Percentiles rank a stretch among this genome's conserved stretches.
Conservation (phyloP, 352 stramenopile genomes). For the Phytophthora sp. region DNA sequence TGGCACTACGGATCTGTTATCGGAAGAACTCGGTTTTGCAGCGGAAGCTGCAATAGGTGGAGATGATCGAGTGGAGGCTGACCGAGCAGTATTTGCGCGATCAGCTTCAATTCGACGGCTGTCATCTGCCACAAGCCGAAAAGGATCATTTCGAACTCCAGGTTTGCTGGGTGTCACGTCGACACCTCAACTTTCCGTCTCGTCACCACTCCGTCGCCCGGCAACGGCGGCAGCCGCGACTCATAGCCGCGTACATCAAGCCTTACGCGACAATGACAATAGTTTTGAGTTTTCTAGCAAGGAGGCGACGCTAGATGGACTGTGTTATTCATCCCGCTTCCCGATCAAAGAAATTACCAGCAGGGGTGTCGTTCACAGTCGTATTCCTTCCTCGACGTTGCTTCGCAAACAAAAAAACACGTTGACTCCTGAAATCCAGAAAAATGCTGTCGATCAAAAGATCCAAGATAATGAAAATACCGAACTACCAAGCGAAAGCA, state of each 20-base stretch:
- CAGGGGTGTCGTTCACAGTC: conserved; percentile 7
- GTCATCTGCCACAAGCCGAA: conserved; percentile 21
- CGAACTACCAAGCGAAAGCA: not conserved
- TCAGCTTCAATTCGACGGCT: conserved; percentile 43
- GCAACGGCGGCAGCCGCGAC: conserved; percentile 49
- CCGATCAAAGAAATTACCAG: conserved; percentile 38
- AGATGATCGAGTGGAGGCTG: conserved; percentile 33
- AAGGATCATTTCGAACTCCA: conserved; percentile 17
- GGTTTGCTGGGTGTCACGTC: conserved; percentile 7
- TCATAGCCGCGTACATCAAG: conserved; percentile 68
- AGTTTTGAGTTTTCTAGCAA: conserved; percentile 68
- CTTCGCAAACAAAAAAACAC: conserved; percentile 10
- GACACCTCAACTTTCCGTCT: conserved; percentile 6
- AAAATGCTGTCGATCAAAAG: conserved; percentile 2
- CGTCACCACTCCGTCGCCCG: conserved; percentile 37
- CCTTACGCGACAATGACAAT: conserved; percentile 53
- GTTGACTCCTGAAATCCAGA: not conserved
- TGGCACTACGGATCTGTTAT: conserved; percentile 1
- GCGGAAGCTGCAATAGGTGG: conserved; percentile 6
- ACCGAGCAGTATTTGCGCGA: conserved; percentile 46
- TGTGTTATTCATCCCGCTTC: conserved; percentile 66
- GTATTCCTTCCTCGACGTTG: conserved; percentile 22
- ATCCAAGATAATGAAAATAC: not conserved
- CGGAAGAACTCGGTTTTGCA: not conserved
- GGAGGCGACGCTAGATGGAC: conserved; percentile 45